Percentiles rank a stretch among this genome's conserved stretches.
These are phyloP conservation scores for Mycena haematopus DNA, from an alignment of 768 basidiomycete species.

Conservation along the genomic window DNA sequence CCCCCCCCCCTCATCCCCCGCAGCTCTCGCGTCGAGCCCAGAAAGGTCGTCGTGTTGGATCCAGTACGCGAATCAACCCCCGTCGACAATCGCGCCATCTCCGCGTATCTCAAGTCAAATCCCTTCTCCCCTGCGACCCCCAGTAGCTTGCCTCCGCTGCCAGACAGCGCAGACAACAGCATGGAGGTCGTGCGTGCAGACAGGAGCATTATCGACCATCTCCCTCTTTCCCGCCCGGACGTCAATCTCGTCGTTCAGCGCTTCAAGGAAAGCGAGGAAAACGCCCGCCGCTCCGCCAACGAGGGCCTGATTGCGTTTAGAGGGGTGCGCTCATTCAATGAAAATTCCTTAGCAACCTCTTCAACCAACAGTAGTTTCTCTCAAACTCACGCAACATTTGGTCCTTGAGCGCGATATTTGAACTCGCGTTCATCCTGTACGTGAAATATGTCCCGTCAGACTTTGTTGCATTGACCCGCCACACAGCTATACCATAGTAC, in stretches of 20 bases:
- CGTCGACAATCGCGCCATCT: constrained; percentile 58
- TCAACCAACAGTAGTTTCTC: constrained; percentile 50
- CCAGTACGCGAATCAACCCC: constrained; percentile 56
- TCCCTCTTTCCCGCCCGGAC: constrained; percentile 39
- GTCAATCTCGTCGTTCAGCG: constrained; percentile 40
- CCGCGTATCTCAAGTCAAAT: constrained; percentile 54
- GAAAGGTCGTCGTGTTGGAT: constrained; percentile 33
- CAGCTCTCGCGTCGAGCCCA: constrained; percentile 38
- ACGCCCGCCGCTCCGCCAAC: constrained; percentile 40
- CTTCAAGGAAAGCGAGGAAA: constrained; percentile 43
- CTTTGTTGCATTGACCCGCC: too few relatives aligned
- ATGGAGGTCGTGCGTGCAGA: constrained; percentile 32
- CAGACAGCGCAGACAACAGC: constrained; percentile 42
- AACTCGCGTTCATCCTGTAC: constrained; percentile 60
- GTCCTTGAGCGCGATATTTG: constrained; percentile 57
- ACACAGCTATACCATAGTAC: constrained; percentile 45
- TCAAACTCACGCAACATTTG: constrained; percentile 73
- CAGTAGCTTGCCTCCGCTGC: constrained; percentile 47
- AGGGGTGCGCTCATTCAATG: constrained; percentile 33
- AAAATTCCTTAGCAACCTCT: background rate
- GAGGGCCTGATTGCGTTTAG: constrained; percentile 45
- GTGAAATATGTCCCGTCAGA: too few relatives aligned
- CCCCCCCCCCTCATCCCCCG: constrained; percentile 14
- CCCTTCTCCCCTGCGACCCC: constrained; percentile 51
- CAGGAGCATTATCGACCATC: constrained; percentile 46